Percentiles rank a stretch among this genome's conserved stretches.
Evolutionary conservation across 129 eudicot species (phyloP).

Genomic region (Arctium lappa): DNA sequence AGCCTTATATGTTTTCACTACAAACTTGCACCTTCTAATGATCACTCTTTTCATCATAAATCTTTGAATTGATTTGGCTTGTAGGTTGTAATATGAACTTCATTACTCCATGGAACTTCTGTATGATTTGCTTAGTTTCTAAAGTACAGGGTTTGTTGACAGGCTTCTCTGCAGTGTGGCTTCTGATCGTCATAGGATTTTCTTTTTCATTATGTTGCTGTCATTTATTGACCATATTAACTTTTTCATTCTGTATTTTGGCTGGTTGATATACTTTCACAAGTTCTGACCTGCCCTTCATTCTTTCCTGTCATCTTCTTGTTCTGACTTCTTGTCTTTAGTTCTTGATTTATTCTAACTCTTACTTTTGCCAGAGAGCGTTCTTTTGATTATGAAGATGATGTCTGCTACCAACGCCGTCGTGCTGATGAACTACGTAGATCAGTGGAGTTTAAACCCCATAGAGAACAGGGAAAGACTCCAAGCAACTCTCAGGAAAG

Average conservation of each 20-base stretch:
- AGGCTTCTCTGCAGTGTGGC: not conserved
- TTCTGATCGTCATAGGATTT: not conserved
- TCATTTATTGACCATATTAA: not conserved
- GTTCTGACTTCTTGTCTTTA: not conserved
- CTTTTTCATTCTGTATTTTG: not conserved
- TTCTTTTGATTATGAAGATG: conserved; percentile 24
- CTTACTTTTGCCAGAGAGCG: conserved; percentile 26
- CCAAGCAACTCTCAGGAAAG: conserved; percentile 37
- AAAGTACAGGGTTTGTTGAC: not conserved
- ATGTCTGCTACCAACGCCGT: conserved; percentile 11
- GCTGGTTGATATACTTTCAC: not conserved
- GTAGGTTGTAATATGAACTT: not conserved
- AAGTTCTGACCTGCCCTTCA: not conserved
- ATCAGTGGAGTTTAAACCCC: conserved; percentile 22
- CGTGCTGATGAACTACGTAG: conserved; percentile 18
- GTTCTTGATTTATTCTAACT: conserved; percentile 2
- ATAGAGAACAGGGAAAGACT: conserved; percentile 30
- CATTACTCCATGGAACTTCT: not conserved
- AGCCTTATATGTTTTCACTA: not conserved
- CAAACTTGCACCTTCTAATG: not conserved
- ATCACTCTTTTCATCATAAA: not conserved
- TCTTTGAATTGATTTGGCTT: not conserved
- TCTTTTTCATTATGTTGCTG: not conserved
- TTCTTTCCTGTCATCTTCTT: not conserved
- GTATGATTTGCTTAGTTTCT: not conserved